phyloP scores from a whole-genome alignment of 2,329 filamentous ascomycete species.

The Thelonectria blattea region DNA sequence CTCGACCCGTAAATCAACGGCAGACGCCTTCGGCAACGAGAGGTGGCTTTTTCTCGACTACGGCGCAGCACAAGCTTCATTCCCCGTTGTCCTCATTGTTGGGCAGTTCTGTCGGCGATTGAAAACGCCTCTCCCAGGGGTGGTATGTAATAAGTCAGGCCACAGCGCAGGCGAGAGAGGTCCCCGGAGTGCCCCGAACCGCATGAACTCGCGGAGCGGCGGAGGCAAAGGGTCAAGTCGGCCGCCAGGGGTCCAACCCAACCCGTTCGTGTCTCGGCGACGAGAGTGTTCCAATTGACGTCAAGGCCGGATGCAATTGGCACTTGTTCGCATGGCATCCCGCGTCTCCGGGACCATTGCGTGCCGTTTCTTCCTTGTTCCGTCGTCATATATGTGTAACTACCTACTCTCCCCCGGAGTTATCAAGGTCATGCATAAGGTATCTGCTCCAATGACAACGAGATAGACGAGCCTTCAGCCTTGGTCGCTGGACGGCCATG shows the following conservation, averaged over 20 bases:
- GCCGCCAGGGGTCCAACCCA: background rate
- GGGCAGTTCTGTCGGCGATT: conserved; percentile 2
- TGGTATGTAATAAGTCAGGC: conserved; percentile 14
- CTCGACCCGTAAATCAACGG: background rate
- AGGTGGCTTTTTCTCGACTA: background rate
- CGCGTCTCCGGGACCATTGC: too few relatives aligned
- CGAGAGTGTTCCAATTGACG: background rate
- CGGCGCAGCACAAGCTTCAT: background rate
- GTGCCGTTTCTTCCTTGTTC: conserved; percentile 7
- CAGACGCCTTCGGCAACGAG: conserved; percentile 1
- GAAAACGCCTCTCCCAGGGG: background rate
- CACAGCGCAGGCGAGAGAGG: background rate
- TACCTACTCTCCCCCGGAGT: background rate
- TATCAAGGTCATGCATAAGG: too few relatives aligned
- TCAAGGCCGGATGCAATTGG: background rate
- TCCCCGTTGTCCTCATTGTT: background rate
- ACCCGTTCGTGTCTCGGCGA: background rate
- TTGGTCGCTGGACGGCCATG: background rate
- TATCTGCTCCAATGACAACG: background rate
- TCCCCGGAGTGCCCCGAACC: conserved; percentile 10
- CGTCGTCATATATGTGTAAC: background rate
- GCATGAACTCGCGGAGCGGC: conserved; percentile 11
- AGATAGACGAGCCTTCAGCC: background rate
- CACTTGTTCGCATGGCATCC: too few relatives aligned
- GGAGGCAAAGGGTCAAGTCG: background rate